Percentiles rank a stretch among this genome's conserved stretches.
These are phyloP conservation scores for Aspergillus bridgeri DNA, from an alignment of 495 filamentous ascomycete genomes.

Conservation along the genomic window DNA sequence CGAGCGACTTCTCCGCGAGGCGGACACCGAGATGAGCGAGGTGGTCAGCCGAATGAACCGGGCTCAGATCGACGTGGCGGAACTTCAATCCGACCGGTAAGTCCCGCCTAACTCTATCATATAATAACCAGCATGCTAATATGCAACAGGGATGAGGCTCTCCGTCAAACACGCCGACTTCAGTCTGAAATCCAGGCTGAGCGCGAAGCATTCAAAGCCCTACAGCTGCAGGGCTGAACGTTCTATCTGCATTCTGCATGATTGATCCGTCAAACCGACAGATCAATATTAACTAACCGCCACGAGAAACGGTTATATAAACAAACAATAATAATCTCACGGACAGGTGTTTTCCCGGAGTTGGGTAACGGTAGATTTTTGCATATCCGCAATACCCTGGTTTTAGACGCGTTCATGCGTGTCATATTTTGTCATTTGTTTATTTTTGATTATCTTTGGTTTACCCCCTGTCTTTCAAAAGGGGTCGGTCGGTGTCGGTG, in stretches of 20 bases:
- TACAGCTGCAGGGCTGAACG: slow-evolving; percentile 36
- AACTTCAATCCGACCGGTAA: slow-evolving; percentile 84
- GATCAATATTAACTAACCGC: background rate
- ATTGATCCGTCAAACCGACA: background rate
- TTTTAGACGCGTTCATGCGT: background rate
- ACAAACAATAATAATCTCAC: background rate
- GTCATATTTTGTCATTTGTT: background rate
- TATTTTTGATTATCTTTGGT: background rate
- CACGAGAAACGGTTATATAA: background rate
- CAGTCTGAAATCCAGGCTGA: slow-evolving; percentile 61
- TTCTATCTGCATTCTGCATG: background rate
- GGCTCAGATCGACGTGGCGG: slow-evolving; percentile 90
- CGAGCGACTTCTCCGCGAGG: slow-evolving; percentile 74
- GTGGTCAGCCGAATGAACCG: slow-evolving; percentile 89
- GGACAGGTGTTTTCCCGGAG: background rate
- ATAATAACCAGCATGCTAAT: slow-evolving; percentile 25
- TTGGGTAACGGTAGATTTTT: background rate
- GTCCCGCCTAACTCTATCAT: slow-evolving; percentile 20
- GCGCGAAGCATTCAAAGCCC: slow-evolving; percentile 50
- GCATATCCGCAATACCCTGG: background rate
- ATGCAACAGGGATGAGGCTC: slow-evolving; percentile 70
- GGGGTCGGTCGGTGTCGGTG: background rate
- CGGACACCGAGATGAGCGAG: slow-evolving; percentile 91
- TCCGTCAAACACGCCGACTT: slow-evolving; percentile 74
- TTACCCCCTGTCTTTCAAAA: too few species aligned